Evolutionary conservation across 2,329 filamentous ascomycete species (phyloP), one percentile per base, ranked within the genome.

Genomic region (Ceratocystiopsis minuta): DNA sequence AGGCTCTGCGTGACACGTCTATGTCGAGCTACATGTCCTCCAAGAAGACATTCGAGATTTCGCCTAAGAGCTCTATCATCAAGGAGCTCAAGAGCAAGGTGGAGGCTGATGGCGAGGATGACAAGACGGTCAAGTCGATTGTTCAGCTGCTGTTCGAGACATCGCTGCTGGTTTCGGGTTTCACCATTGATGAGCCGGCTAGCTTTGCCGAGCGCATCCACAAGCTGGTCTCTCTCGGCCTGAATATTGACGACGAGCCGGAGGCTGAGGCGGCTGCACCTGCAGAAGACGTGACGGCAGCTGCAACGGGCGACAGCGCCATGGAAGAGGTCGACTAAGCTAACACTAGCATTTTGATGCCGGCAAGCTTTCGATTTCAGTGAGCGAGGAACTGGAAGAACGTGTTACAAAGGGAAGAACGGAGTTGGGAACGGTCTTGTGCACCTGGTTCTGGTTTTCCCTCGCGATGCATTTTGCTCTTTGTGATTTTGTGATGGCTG

Each of bases 41-140:
- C 63, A 98, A 98, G 87, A 98, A 98, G 85, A 98, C 90, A 31
- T 96, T 98, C 55, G 90, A 98, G 74, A 96, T 98, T 67, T 96
- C 90, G n/a, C 90, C 90, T 64, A 88, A 90, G 75, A 94, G 85
- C 56, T 62, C 85, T 52, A 98, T 98, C 66, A 78, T 98, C 72
- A 82, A 93, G 78, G 90, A 96, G 76, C 80, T 98, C 59, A 95
- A 92, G 84, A 86, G 81, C 71, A 98, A 98, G 85, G 85, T 96
- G 49, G 90, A 96, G 75, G 62, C 79, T 46, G 90, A 98, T 57
- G 90, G 90, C 50, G 88, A 95, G 81, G 88, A 87, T 63, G 90
- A 96, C 75, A 86, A 87, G 64, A 95, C 87, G 46, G 90, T 98
- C 72, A 96, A 96, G 78, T 93, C 85, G 48, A 96, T 98, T 60